Percentiles rank a stretch among this genome's conserved stretches.
phyloP scores from a whole-genome alignment of 176 grass and related monocot genomes.

The Panicum miliaceum region DNA sequence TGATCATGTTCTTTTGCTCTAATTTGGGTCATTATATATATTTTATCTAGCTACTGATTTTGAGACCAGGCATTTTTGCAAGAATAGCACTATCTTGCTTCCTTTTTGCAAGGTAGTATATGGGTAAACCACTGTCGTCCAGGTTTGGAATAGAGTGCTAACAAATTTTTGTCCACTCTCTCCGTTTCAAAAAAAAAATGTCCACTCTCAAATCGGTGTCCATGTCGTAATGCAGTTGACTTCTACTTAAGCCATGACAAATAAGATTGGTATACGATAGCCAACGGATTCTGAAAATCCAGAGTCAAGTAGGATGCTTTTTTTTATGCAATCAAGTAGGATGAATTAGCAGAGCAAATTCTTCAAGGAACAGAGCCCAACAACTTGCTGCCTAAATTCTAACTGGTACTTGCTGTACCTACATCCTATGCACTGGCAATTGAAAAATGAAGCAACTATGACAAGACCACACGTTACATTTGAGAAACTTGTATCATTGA shows the following conservation, averaged over 20 bases:
- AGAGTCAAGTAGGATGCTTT: neutral
- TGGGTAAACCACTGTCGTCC: neutral
- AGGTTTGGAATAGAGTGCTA: neutral
- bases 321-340: too few relatives aligned
- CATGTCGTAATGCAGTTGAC: neutral
- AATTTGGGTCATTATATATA: neutral
- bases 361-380: conserved; percentile 34
- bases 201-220: neutral
- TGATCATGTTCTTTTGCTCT: conserved; percentile 14
- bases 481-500: neutral
- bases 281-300: conserved; percentile 17
- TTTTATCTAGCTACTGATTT: neutral
- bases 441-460: conserved; percentile 8
- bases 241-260: conserved; percentile 1
- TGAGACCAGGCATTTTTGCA: neutral
- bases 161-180: conserved; percentile 5
- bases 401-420: conserved; percentile 31
- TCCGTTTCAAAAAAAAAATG: too few relatives aligned
- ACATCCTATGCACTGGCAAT: conserved; percentile 7
- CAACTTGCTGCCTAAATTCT: conserved; percentile 42
- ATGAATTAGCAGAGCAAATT: conserved; percentile 38
- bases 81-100: conserved; percentile 15
- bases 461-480: conserved; percentile 23
- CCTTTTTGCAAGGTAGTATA: neutral
- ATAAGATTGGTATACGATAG: neutral